phyloP scores from a whole-genome alignment of 148 eudicot species.

The Polygonum aviculare region DNA sequence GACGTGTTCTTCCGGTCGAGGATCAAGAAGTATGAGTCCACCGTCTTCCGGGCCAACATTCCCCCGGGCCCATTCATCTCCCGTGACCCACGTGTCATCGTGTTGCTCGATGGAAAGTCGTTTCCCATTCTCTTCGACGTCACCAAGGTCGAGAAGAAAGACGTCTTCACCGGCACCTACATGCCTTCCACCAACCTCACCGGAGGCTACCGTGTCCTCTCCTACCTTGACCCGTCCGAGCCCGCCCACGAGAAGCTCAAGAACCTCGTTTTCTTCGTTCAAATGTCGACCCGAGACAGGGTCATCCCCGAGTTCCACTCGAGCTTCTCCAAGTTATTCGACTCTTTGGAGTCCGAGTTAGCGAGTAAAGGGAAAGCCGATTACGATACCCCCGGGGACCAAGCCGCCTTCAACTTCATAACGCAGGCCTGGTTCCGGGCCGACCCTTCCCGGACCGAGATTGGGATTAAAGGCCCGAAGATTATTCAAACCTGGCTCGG shows the following conservation, averaged over 20 bases:
- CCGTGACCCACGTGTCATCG: conserved; percentile 38
- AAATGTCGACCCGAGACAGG: conserved; percentile 12
- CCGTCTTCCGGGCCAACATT: conserved; percentile 57
- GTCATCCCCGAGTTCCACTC: conserved; percentile 22
- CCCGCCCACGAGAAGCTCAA: too few relatives aligned
- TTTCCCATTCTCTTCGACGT: conserved; percentile 59
- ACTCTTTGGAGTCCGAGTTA: conserved; percentile 25
- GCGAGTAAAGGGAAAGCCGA: conserved; percentile 14
- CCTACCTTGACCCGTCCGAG: too few relatives aligned
- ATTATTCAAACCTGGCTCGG: conserved; percentile 34
- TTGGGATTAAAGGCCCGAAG: conserved; percentile 25
- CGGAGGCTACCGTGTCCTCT: too few relatives aligned
- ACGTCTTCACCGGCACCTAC: conserved; percentile 57
- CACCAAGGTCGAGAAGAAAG: conserved; percentile 47
- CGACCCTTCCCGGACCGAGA: conserved; percentile 16
- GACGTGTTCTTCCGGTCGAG: conserved; percentile 42
- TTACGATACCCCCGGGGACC: conserved; percentile 26
- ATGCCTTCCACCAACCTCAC: conserved; percentile 36
- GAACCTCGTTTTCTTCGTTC: conserved; percentile 20
- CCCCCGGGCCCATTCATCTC: conserved; percentile 65
- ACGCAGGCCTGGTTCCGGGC: conserved; percentile 27
- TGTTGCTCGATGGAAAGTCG: conserved; percentile 43
- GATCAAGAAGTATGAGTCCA: conserved; percentile 44
- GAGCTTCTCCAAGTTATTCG: conserved; percentile 19
- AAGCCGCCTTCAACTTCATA: conserved; percentile 41